A percentile compares a stretch with the other conserved stretches of the same genome.
Evolutionary conservation across 1,284 basidiomycete species (phyloP).

Genomic region (Taiwanofungus camphoratus): DNA sequence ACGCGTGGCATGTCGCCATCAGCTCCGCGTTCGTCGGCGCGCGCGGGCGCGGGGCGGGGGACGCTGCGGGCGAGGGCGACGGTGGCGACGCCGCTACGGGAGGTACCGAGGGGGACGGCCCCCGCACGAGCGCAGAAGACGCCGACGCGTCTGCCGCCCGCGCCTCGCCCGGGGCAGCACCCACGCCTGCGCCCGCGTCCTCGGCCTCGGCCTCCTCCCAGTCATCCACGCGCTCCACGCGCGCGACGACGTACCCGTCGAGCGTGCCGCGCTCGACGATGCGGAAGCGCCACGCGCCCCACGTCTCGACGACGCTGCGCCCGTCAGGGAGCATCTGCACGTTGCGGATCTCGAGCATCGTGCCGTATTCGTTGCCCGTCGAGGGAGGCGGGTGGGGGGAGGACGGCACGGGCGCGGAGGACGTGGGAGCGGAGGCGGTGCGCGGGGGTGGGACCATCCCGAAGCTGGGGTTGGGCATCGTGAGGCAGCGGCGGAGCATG

Average conservation of each 20-base stretch:
- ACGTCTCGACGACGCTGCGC: slow-evolving; percentile 83
- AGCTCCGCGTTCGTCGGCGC: slow-evolving; percentile 59
- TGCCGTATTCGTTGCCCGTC: slow-evolving; percentile 71
- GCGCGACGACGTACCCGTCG: slow-evolving; percentile 87
- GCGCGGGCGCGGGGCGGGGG: too few relatives aligned
- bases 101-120: slow-evolving; percentile 7
- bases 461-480: slow-evolving; percentile 69
- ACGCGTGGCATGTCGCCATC: slow-evolving; percentile 71
- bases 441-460: slow-evolving; percentile 84
- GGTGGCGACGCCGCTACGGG: slow-evolving; percentile 1
- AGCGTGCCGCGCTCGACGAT: slow-evolving; percentile 75
- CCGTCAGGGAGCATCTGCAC: slow-evolving; percentile 90
- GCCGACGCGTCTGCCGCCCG: slow-evolving; percentile 7
- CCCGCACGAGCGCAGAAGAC: slow-evolving; percentile 10
- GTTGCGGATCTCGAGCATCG: slow-evolving; percentile 85
- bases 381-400: background rate
- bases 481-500: slow-evolving; percentile 90
- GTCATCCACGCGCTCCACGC: slow-evolving; percentile 70
- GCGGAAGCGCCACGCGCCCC: slow-evolving; percentile 81
- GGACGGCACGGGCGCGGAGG: slow-evolving; percentile 11
- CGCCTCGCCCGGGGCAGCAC: slow-evolving; percentile 43
- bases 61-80: slow-evolving; percentile 2
- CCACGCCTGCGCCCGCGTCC: slow-evolving; percentile 42
- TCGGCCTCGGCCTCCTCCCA: slow-evolving; percentile 34
- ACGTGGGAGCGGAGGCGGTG: slow-evolving; percentile 13